A percentile compares a stretch with the other conserved stretches of the same genome.
Conservation (phyloP, 1,284 basidiomycete species). For the Cutaneotrichosporon sp. region DNA sequence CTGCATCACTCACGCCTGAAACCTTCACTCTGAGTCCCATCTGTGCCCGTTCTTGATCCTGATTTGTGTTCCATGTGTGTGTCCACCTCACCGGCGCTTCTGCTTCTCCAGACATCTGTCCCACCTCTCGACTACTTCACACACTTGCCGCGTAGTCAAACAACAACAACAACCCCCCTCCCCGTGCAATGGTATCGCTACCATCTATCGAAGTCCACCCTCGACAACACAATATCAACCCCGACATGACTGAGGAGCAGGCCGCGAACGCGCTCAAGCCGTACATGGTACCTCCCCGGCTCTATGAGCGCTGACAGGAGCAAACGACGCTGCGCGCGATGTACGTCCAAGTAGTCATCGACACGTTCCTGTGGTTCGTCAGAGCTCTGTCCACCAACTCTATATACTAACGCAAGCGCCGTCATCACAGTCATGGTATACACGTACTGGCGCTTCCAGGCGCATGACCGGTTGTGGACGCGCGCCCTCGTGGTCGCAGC, state of each 20-base stretch:
- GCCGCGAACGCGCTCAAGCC: neutral
- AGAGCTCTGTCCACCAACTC: too few relatives aligned
- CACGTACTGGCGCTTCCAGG: constrained; percentile 29
- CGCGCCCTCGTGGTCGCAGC: constrained; percentile 1
- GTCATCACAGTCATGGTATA: constrained; percentile 28
- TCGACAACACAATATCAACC: neutral
- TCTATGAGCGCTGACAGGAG: neutral
- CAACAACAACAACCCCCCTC: too few relatives aligned
- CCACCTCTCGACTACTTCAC: too few relatives aligned
- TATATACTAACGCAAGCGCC: constrained; percentile 20
- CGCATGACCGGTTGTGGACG: constrained; percentile 31
- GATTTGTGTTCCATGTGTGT: neutral
- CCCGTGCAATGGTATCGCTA: neutral
- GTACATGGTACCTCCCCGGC: neutral
- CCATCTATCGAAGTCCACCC: neutral
- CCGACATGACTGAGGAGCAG: neutral
- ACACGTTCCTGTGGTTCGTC: constrained; percentile 31
- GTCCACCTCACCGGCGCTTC: neutral
- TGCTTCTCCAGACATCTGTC: too few relatives aligned
- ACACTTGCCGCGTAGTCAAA: too few relatives aligned
- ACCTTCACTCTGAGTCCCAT: neutral
- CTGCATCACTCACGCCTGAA: neutral
- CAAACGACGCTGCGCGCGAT: neutral
- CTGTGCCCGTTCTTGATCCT: neutral
- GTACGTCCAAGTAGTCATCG: constrained; percentile 27